Evolutionary conservation across 805 yeast genomes (phyloP), one percentile per base, ranked within the genome.

Genomic region (Dipodascus albidus): DNA sequence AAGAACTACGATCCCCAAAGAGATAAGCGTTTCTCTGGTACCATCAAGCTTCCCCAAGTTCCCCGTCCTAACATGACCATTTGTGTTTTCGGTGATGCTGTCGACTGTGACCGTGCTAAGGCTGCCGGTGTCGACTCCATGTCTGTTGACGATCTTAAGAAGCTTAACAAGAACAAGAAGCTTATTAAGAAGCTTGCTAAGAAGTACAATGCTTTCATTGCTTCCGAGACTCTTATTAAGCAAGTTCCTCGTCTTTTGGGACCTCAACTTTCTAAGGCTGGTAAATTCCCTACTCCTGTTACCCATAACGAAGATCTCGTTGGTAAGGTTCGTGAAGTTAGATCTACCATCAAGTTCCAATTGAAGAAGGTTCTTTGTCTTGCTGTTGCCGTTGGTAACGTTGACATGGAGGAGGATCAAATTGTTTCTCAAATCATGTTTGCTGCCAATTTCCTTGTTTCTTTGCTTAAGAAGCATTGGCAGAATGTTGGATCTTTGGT

Each of bases 261-360:
- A 81, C 99, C 99, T 76, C 96, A 91, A 78, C 88, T 93, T 74
- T 93, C 99, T 67, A 93, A 93, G 87, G 98, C 97, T 74, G 99
- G 99, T 86, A 93, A 93, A 91, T 93, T 93, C 96, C 99, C 99
- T 78, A 91, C 98, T 76, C 99, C 99, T 79, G 99, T 93, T 69
- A 93, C 99, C 64, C 99, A 93, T 87, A 82, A 87, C 77, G 99
- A 93, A 75, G 99, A 93, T 76, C 83, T 93, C 74, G 87, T 87
- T 84, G 72, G 82, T 66, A 93, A 91, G 87, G 93, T 93, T 70
- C 83, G 79, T 70, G 99, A 93, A 74, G 98, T 93, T 70, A 90
- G 85, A 81, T 90, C 99, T 64, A 93, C 99, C 84, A 89, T 93
- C 83, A 93, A 91, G 87, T 93, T 93, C 95, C 99, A 93, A 82